Base-by-base conservation (phyloP, 176 grass and related monocot species). In the maize (Zea mays) region DNA sequence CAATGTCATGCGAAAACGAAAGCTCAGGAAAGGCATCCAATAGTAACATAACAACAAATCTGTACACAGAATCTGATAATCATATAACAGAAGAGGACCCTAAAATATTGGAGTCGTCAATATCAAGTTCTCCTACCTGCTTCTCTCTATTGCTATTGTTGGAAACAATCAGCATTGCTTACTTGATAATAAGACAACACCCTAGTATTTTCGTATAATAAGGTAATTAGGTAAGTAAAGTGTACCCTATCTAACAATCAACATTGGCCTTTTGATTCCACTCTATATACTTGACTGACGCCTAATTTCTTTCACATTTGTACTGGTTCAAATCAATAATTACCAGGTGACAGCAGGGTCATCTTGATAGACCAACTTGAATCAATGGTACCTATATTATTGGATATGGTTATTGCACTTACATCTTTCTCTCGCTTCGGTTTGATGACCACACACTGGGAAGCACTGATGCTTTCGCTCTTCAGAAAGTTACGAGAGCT, bases 401-500 rank as follows among this genome's bases (percentile, higher is more conserved):
- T 21, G 11, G 9, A 68, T 74, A 44, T 7, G 2, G 27, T 36
- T 62, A 46, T 16, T 21, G 62, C 37, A 86, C 88, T 91, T 90
- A 93, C 94, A 69, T 93, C 86, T 59, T 88, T 85, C 41, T 86
- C 83, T 71, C 64, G 82, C 62, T 82, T 87, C 83, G 78, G 62
- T 77, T 90, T 97, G 56, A 88, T 49, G 47, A 88, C 79, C 19
- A 97, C 79, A 19, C 89, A 97, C 80, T 88, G 84, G 48, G 94
- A 97, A 67, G 91, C 94, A 16, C 94, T 83, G 21, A 97, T 97
- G 73, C 94, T 93, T 72, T 90, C 91, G 5, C 94, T 97, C 84
- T 97, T 97, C 86, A 97, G 74, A 64, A 93, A 87, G 88, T 85
- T 93, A 10, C 89, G 86, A 17, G 79, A 52, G 70, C 65, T 88